phyloP scores from a whole-genome alignment of 139 green algal species.

The Tetraselmis striata region DNA sequence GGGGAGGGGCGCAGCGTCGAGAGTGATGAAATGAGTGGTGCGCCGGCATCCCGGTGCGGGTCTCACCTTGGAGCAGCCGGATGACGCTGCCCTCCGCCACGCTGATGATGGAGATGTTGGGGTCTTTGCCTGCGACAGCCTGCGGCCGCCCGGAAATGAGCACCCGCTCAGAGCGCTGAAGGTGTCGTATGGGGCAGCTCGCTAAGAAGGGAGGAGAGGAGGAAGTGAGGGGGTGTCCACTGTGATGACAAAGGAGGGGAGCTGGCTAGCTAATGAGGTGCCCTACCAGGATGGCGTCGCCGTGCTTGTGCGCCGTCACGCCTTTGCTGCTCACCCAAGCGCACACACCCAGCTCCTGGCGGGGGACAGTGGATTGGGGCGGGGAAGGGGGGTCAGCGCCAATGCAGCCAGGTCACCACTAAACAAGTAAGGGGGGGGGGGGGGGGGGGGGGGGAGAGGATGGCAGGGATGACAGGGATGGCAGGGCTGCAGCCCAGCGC shows the following conservation, averaged over 20 bases:
- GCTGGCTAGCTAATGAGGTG: neutral
- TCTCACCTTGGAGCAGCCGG: constrained; percentile 29
- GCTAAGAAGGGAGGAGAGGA: too few relatives aligned
- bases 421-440: neutral
- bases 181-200: too few relatives aligned
- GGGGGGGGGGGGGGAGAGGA: neutral
- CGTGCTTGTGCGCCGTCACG: constrained; percentile 30
- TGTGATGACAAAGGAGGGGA: too few relatives aligned
- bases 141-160: too few relatives aligned
- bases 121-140: constrained; percentile 46
- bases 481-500: too few relatives aligned
- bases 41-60: too few relatives aligned
- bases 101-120: constrained; percentile 55
- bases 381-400: neutral
- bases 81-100: constrained; percentile 45
- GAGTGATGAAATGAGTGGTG: too few relatives aligned
- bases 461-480: neutral
- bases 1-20: too few relatives aligned
- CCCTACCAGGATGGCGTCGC: constrained; percentile 49
- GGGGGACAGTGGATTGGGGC: neutral
- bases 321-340: constrained; percentile 34
- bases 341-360: constrained; percentile 34
- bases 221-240: too few relatives aligned
- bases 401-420: too few relatives aligned
- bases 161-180: too few relatives aligned